Percentiles rank a stretch among this genome's conserved stretches.
These are phyloP conservation scores for Panicum virgatum DNA, from an alignment of 202 grass and related monocot genomes.

Conservation along the genomic window DNA sequence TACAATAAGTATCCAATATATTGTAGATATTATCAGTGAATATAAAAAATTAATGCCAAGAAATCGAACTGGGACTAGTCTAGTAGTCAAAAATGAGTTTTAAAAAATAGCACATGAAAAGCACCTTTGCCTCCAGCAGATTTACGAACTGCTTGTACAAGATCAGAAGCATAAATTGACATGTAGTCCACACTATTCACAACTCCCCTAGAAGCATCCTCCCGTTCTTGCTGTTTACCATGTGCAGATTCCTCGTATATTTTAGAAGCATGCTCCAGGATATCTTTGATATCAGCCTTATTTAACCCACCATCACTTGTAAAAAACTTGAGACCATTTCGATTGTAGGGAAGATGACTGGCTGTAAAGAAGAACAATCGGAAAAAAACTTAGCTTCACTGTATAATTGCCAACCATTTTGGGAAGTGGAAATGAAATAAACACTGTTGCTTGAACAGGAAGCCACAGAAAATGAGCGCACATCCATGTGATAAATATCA, in stretches of 20 bases:
- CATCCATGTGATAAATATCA: background rate
- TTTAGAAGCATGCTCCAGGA: constrained; percentile 68
- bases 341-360: constrained; percentile 95
- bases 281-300: constrained; percentile 92
- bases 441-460: background rate
- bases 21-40: background rate
- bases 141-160: constrained; percentile 81
- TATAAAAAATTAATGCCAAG: constrained; percentile 1
- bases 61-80: background rate
- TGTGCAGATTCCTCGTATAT: constrained; percentile 56
- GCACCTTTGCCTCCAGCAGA: constrained; percentile 81
- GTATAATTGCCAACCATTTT: constrained; percentile 2
- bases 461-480: background rate
- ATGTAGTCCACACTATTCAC: constrained; percentile 85
- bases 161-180: constrained; percentile 86
- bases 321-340: constrained; percentile 99
- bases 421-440: background rate
- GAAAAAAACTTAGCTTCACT: constrained; percentile 1
- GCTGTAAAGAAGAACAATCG: constrained; percentile 48
- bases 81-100: constrained; percentile 10
- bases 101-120: constrained; percentile 22
- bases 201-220: constrained; percentile 39
- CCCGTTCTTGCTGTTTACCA: constrained; percentile 41
- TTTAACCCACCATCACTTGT: constrained; percentile 85
- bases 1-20: too few species aligned